These are phyloP conservation scores for Vickermania ingenoplastis DNA, from an alignment of 208 protist genomes.

Conservation along the genomic window DNA sequence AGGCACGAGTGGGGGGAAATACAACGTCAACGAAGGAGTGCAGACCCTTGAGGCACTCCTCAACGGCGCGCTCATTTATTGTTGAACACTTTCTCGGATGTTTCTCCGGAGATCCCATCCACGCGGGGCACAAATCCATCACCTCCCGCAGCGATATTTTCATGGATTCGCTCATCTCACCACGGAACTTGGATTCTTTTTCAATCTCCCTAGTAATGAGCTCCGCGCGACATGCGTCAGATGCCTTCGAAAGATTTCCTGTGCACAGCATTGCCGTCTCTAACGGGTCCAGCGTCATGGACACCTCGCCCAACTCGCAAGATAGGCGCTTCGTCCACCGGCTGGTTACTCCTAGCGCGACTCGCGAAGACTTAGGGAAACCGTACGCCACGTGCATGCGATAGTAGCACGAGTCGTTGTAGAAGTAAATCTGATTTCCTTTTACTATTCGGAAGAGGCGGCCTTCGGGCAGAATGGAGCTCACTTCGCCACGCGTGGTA, in stretches of 20 bases:
- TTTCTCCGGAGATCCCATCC: slow-evolving; percentile 8
- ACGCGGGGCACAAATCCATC: neutral
- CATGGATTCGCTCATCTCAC: slow-evolving; percentile 4
- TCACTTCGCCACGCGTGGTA: slow-evolving; percentile 2
- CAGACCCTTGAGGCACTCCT: slow-evolving; percentile 8
- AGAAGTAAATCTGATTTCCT: slow-evolving; percentile 2
- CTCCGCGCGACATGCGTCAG: slow-evolving; percentile 12
- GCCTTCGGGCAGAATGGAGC: neutral
- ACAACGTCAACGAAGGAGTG: slow-evolving; percentile 22
- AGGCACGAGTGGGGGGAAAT: slow-evolving; percentile 12
- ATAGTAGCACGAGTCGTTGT: slow-evolving; percentile 11
- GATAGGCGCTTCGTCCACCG: neutral
- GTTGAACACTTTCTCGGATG: slow-evolving; percentile 4
- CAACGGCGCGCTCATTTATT: slow-evolving; percentile 1
- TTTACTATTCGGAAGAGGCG: slow-evolving; percentile 4
- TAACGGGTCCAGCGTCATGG: slow-evolving; percentile 10
- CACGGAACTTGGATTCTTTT: slow-evolving; percentile 1
- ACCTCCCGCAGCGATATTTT: slow-evolving; percentile 8
- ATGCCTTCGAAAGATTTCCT: slow-evolving; percentile 9
- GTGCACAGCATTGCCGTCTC: slow-evolving; percentile 14
- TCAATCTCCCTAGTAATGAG: neutral
- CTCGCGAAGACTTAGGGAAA: slow-evolving; percentile 1
- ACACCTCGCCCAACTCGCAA: slow-evolving; percentile 5
- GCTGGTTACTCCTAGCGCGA: neutral
- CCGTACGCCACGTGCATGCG: slow-evolving; percentile 4